A percentile compares a stretch with the other conserved stretches of the same genome.
These are phyloP conservation scores for Metschnikowia peoriensis DNA, from an alignment of 805 yeast genomes.

Conservation along the genomic window DNA sequence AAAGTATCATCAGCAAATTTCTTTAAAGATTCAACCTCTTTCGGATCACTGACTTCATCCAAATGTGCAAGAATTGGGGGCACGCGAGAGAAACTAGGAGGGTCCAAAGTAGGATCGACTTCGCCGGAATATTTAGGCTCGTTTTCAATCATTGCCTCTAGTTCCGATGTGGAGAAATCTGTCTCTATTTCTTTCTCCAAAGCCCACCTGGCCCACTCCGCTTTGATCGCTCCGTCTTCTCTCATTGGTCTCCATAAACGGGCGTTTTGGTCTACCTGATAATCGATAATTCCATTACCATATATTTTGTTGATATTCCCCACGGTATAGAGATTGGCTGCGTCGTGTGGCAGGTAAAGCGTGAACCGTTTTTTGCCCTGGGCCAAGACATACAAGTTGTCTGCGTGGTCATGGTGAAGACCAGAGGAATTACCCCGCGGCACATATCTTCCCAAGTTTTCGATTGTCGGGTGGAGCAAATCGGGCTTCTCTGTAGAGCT, in stretches of 20 bases:
- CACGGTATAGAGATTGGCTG: slow-evolving; percentile 56
- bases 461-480: slow-evolving; percentile 13
- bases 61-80: slow-evolving; percentile 65
- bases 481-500: slow-evolving; percentile 12
- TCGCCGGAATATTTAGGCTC: slow-evolving; percentile 11
- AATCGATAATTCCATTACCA: slow-evolving; percentile 67
- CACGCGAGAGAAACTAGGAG: slow-evolving; percentile 65
- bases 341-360: slow-evolving; percentile 62
- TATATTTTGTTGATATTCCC: slow-evolving; percentile 56
- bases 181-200: slow-evolving; percentile 26
- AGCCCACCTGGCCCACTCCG: slow-evolving; percentile 47
- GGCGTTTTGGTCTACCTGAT: slow-evolving; percentile 50
- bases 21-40: slow-evolving; percentile 26
- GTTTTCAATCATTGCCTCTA: slow-evolving; percentile 7
- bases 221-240: slow-evolving; percentile 59
- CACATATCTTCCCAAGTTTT: slow-evolving; percentile 51
- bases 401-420: slow-evolving; percentile 79
- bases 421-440: slow-evolving; percentile 71
- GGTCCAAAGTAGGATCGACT: slow-evolving; percentile 36
- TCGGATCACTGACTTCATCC: slow-evolving; percentile 45
- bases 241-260: slow-evolving; percentile 63
- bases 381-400: slow-evolving; percentile 62
- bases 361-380: slow-evolving; percentile 67
- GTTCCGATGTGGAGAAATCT: slow-evolving; percentile 8
- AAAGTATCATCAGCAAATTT: slow-evolving; percentile 40